Conservation (phyloP, 495 filamentous ascomycete species). For the Penicillium atrosanguineum region DNA sequence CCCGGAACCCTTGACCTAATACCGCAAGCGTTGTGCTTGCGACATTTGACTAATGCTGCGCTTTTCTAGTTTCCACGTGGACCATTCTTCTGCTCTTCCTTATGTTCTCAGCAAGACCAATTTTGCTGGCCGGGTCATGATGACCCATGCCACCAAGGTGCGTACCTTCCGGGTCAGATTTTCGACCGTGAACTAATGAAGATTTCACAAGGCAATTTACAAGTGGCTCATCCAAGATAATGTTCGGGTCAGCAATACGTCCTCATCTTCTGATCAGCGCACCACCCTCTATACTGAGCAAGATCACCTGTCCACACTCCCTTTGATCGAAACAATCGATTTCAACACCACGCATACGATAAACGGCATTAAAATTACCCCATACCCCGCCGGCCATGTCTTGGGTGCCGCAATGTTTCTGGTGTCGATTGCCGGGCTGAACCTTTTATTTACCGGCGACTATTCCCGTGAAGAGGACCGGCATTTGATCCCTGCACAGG, state of each 20-base stretch:
- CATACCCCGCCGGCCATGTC: conserved; percentile 94
- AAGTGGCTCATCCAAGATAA: conserved; percentile 98
- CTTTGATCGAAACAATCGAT: conserved; percentile 92
- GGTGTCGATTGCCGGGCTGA: conserved; percentile 91
- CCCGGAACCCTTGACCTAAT: neutral
- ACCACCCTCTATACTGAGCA: conserved; percentile 88
- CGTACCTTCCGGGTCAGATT: neutral
- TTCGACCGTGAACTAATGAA: neutral
- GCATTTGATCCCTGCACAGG: conserved; percentile 87
- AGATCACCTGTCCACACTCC: conserved; percentile 89
- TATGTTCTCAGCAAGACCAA: conserved; percentile 98
- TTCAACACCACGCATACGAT: conserved; percentile 98
- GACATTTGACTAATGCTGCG: conserved; percentile 20
- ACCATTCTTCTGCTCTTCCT: conserved; percentile 93
- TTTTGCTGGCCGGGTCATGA: conserved; percentile 94
- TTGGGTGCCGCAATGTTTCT: conserved; percentile 98
- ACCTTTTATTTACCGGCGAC: conserved; percentile 95
- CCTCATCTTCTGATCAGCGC: conserved; percentile 67
- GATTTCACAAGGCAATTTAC: conserved; percentile 68
- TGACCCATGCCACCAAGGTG: conserved; percentile 93
- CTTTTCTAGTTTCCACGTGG: conserved; percentile 80
- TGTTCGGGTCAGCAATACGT: conserved; percentile 80
- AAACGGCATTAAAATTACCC: conserved; percentile 92
- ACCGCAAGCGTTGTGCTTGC: neutral
- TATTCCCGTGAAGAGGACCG: conserved; percentile 93